Evolutionary conservation across 2,329 filamentous ascomycete genomes (phyloP).

Genomic region (Cryphonectria japonica): DNA sequence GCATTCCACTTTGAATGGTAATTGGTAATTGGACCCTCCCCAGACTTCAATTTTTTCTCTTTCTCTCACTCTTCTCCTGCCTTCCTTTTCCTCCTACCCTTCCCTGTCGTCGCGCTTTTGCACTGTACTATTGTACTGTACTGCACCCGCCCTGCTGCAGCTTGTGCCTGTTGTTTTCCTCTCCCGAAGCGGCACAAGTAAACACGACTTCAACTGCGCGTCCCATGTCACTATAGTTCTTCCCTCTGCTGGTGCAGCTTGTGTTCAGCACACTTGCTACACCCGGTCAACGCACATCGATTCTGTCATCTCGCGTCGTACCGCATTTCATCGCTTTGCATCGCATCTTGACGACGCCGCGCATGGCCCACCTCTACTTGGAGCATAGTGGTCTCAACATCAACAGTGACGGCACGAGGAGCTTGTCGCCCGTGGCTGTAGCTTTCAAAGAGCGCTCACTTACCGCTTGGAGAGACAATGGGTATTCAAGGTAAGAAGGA

Average conservation of each 20-base stretch:
- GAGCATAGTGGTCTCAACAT: background rate
- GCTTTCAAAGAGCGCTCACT: background rate
- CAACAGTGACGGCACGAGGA: background rate
- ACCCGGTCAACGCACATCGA: background rate
- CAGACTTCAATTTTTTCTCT: background rate
- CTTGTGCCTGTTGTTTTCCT: background rate
- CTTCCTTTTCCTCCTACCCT: background rate
- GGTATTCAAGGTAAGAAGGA: conserved; percentile 36
- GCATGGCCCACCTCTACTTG: background rate
- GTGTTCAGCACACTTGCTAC: background rate
- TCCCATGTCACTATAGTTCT: background rate
- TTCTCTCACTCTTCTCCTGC: background rate
- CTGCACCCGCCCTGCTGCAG: background rate
- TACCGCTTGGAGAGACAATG: conserved; percentile 24
- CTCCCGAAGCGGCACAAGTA: background rate
- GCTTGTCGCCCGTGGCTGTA: background rate
- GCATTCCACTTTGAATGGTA: background rate
- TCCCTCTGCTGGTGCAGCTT: background rate
- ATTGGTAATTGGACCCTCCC: background rate
- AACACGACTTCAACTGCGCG: background rate
- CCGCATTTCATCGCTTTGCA: background rate
- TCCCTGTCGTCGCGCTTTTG: background rate
- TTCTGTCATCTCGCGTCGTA: background rate
- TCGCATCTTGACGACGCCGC: background rate
- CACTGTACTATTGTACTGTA: conserved; percentile 2